Conservation (phyloP, 2,329 filamentous ascomycete genomes). For the Talaromyces sp. region DNA sequence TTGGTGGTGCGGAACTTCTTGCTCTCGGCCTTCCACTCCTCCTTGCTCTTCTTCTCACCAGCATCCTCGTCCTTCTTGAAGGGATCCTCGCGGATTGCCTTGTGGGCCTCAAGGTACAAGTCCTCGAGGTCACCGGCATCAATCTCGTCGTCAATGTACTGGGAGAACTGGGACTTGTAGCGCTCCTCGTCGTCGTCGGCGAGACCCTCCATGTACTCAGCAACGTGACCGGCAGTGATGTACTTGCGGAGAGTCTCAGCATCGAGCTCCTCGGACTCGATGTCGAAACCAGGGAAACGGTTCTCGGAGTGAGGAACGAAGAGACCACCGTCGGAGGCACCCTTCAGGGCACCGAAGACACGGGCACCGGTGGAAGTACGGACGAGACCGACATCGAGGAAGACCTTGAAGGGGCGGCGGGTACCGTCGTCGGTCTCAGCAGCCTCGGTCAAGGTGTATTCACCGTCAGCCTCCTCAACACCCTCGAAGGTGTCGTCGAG, state of each 20-base stretch:
- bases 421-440: constrained; percentile 79
- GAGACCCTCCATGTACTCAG: constrained; percentile 99
- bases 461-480: constrained; percentile 95
- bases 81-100: constrained; percentile 94
- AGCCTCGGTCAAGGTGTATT: constrained; percentile 94
- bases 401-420: constrained; percentile 98
- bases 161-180: constrained; percentile 96
- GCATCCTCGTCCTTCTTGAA: constrained; percentile 82
- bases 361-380: constrained; percentile 97
- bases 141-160: constrained; percentile 95
- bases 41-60: constrained; percentile 90
- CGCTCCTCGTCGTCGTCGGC: constrained; percentile 99
- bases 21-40: constrained; percentile 92
- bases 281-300: constrained; percentile 98
- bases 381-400: constrained; percentile 95
- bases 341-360: constrained; percentile 99
- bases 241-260: constrained; percentile 96
- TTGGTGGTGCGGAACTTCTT: constrained; percentile 79
- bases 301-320: constrained; percentile 97
- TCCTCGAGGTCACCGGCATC: constrained; percentile 98
- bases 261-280: constrained; percentile 96
- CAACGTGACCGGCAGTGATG: constrained; percentile 97
- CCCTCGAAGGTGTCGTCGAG: constrained; percentile 89
- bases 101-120: constrained; percentile 89
- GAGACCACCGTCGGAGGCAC: constrained; percentile 96